Conservation (phyloP, 371 early-diverging fungal species). For the Syncephalastrum sp. region DNA sequence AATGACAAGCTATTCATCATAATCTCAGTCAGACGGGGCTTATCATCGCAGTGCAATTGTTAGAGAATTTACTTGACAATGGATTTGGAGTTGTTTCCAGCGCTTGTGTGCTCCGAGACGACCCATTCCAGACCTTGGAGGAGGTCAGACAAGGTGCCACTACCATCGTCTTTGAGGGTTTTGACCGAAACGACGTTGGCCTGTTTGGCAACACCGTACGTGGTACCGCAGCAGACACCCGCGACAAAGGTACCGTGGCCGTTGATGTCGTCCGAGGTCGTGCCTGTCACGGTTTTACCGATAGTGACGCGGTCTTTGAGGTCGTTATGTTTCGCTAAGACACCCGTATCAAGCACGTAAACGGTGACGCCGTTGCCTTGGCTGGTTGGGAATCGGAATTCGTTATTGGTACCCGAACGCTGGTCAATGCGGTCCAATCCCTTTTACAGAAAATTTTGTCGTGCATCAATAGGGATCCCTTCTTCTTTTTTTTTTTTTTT, state of each 20-base stretch:
- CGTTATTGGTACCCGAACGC: constrained; percentile 27
- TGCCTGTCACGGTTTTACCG: constrained; percentile 2
- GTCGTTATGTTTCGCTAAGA: constrained; percentile 32
- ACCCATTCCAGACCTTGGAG: constrained; percentile 67
- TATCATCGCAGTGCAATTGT: constrained; percentile 5
- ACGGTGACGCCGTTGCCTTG: constrained; percentile 34
- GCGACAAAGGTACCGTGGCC: constrained; percentile 63
- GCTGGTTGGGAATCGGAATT: background rate
- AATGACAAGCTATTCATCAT: constrained; percentile 42
- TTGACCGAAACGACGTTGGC: constrained; percentile 63
- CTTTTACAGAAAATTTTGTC: constrained; percentile 9
- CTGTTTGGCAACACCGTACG: constrained; percentile 61
- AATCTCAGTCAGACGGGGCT: no score
- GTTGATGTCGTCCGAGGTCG: constrained; percentile 19
- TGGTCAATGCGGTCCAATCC: constrained; percentile 40
- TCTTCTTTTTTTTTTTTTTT: no score
- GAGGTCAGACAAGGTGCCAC: constrained; percentile 55
- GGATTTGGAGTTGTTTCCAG: constrained; percentile 20
- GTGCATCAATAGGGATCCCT: background rate
- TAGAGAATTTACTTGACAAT: constrained; percentile 38
- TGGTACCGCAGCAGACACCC: constrained; percentile 60
- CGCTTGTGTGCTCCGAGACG: constrained; percentile 33
- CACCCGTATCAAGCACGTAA: constrained; percentile 32
- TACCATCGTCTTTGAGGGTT: constrained; percentile 53
- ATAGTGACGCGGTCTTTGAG: constrained; percentile 29